A percentile compares a stretch with the other conserved stretches of the same genome.
phyloP scores from a whole-genome alignment of 306 rosid species.

The Ammopiptanthus mongolicus region DNA sequence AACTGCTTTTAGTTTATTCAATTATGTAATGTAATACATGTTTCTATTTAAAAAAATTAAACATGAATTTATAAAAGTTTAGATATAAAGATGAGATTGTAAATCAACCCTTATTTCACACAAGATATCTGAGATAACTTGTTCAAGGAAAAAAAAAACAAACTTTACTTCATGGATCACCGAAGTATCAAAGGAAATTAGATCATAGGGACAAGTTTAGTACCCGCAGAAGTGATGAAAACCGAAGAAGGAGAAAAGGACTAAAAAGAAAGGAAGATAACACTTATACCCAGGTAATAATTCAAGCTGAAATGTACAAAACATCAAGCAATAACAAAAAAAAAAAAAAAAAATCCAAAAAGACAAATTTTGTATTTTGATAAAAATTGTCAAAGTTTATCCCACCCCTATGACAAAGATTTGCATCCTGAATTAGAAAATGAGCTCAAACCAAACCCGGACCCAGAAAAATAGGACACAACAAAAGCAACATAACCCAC shows the following conservation, averaged over 20 bases:
- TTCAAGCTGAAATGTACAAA: background rate
- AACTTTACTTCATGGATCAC: background rate
- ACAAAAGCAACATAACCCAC: slow-evolving; percentile 1
- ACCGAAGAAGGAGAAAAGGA: background rate
- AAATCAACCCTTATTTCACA: background rate
- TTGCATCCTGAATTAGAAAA: background rate
- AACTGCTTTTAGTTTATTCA: background rate
- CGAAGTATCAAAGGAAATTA: background rate
- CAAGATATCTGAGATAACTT: background rate
- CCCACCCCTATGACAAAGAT: background rate
- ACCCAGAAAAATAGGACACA: background rate
- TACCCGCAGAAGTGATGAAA: background rate
- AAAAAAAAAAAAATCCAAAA: background rate
- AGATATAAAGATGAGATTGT: background rate
- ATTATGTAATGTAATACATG: background rate
- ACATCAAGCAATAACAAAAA: background rate
- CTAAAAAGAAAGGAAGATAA: background rate
- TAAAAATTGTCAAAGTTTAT: background rate
- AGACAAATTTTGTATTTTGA: background rate
- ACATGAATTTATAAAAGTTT: background rate
- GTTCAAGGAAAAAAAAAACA: background rate
- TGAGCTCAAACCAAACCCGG: background rate
- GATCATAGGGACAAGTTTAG: background rate
- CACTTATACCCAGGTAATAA: background rate
- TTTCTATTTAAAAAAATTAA: background rate